Base-by-base conservation (phyloP, 768 basidiomycete genomes). In the Crassisporium funariophilum region DNA sequence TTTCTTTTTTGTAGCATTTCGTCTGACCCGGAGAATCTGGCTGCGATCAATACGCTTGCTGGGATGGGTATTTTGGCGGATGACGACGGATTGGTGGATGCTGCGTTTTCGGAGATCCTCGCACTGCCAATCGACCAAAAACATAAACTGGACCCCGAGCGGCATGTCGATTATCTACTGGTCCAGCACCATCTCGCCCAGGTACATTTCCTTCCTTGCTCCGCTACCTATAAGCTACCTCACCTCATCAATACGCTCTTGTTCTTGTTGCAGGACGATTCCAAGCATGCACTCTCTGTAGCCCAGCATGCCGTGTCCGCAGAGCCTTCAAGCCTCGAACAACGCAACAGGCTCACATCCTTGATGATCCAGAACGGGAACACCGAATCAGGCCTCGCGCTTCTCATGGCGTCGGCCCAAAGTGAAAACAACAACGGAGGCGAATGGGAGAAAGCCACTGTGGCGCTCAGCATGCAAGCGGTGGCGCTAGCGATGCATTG, bases 11-110 rank as follows among this genome's bases (percentile, higher is more conserved):
- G 7, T 54, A 95, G 94, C 57, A 86, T 97, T 53, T 75, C 84
- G 0, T 65, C 75, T 19, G 89, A 95, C 60, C 78, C 86, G 0
- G 86, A 86, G 50, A 91, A 94, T 58, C 62, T 93, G 40, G 74
- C 78, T 44, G 91, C 91, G 1, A 88, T 95, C 63, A 89, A 86
- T 36, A 78, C 84, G 0, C 77, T 98, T 1, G 88, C 89, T 0
- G 88, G 88, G n/a, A 92, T 97, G 81, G 93, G 91, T 9, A 83
- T 93, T 45, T 67, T 94, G 43, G 86, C 86, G 3, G 74, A 76
- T 24, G 93, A 95, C 56, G 83, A 87, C 24, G 78, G 76, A 25
- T 76, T 97, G 15, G 76, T 94, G 19, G 91, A 95, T 61, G 94
- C 93, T 1, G 88, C 92, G 0, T 69, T 95, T 10, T 84, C 88